A percentile compares a stretch with the other conserved stretches of the same genome.
Evolutionary conservation across 2,329 filamentous ascomycete genomes (phyloP).

Genomic region (Stachybotrys chlorohalonatus): DNA sequence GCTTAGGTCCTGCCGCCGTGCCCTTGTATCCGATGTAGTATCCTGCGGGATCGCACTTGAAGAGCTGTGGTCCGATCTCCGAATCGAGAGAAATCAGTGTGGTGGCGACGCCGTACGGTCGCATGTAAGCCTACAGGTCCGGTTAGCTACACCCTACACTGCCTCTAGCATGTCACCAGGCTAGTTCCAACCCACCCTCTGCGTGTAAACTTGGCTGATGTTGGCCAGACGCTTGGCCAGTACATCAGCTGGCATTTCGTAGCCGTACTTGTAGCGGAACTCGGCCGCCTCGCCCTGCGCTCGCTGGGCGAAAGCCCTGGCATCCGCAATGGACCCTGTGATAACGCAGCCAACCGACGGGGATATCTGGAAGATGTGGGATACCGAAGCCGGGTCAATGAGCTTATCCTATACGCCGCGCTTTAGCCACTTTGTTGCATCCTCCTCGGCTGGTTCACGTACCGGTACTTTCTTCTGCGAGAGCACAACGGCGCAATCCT

Average conservation of each 20-base stretch:
- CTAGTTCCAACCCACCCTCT: slow-evolving; percentile 68
- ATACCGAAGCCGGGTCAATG: slow-evolving; percentile 93
- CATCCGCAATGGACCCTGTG: slow-evolving; percentile 97
- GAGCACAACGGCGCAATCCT: slow-evolving; percentile 92
- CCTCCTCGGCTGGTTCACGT: slow-evolving; percentile 30
- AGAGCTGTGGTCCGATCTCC: slow-evolving; percentile 87
- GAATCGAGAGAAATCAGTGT: slow-evolving; percentile 91
- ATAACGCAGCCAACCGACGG: slow-evolving; percentile 96
- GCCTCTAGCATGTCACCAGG: slow-evolving; percentile 1
- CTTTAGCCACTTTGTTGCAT: slow-evolving; percentile 10
- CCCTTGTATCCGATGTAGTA: slow-evolving; percentile 99
- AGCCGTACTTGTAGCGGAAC: slow-evolving; percentile 97
- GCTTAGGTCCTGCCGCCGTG: slow-evolving; percentile 92
- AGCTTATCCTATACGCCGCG: slow-evolving; percentile 72
- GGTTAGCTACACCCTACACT: slow-evolving; percentile 12
- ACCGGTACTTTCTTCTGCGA: slow-evolving; percentile 99
- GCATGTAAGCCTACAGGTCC: slow-evolving; percentile 75
- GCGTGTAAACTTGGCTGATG: slow-evolving; percentile 98
- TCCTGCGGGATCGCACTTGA: slow-evolving; percentile 96
- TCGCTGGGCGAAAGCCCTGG: slow-evolving; percentile 82
- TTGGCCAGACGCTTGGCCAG: slow-evolving; percentile 95
- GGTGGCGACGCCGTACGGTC: slow-evolving; percentile 89
- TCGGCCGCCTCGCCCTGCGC: slow-evolving; percentile 94
- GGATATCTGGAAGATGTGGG: slow-evolving; percentile 95
- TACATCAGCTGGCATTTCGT: slow-evolving; percentile 98